A percentile compares a stretch with the other conserved stretches of the same genome.
Evolutionary conservation across 192 early-diverging fungal species (phyloP).

Genomic region (Coemansia sp.): DNA sequence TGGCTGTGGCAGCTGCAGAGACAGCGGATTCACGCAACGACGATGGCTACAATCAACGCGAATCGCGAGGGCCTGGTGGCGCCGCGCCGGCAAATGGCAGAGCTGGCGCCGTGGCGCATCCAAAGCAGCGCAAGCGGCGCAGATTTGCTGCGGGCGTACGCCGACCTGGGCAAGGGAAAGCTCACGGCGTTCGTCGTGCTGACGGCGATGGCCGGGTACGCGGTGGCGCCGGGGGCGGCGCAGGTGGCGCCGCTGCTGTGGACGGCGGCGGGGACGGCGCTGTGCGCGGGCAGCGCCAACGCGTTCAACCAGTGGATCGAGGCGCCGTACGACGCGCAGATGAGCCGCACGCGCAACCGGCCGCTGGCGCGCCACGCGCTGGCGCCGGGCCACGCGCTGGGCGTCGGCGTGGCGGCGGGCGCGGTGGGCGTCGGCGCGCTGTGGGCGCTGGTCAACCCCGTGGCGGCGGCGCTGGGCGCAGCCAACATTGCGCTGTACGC

Average conservation of each 20-base stretch:
- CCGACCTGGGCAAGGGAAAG: slow-evolving; percentile 84
- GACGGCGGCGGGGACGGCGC: slow-evolving; percentile 82
- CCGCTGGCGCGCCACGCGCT: slow-evolving; percentile 80
- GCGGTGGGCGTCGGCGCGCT: slow-evolving; percentile 67
- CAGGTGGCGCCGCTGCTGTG: slow-evolving; percentile 67
- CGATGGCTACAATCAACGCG: neutral
- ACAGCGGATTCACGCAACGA: neutral
- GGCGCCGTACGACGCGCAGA: slow-evolving; percentile 95
- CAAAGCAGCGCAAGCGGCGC: slow-evolving; percentile 8
- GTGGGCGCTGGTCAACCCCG: slow-evolving; percentile 81
- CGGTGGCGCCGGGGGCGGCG: slow-evolving; percentile 80
- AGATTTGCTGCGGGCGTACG: slow-evolving; percentile 56
- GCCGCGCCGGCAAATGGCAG: neutral
- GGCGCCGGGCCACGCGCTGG: slow-evolving; percentile 76
- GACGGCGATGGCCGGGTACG: slow-evolving; percentile 95
- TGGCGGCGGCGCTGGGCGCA: slow-evolving; percentile 78
- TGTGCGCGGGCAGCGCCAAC: slow-evolving; percentile 92
- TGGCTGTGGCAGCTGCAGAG: neutral
- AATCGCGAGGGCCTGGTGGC: neutral
- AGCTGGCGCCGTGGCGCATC: slow-evolving; percentile 28
- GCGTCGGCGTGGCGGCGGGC: slow-evolving; percentile 72
- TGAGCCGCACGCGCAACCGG: slow-evolving; percentile 90
- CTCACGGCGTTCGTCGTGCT: slow-evolving; percentile 89
- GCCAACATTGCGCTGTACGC: slow-evolving; percentile 93
- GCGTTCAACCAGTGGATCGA: slow-evolving; percentile 97